phyloP scores from a whole-genome alignment of 495 filamentous ascomycete species.

The Tetracladium setigerum region DNA sequence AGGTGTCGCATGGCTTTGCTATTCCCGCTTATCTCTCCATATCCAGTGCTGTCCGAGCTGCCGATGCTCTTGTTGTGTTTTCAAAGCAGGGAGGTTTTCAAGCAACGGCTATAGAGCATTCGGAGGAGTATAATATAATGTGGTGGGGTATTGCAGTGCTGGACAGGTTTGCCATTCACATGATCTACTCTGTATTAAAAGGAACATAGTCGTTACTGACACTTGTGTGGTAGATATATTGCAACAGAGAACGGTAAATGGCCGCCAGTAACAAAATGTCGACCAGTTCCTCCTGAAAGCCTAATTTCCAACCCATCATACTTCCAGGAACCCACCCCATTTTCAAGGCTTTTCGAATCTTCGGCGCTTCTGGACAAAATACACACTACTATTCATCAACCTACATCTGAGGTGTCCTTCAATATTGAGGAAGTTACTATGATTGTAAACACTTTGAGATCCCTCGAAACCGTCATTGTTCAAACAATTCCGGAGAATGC shows the following conservation, averaged over 20 bases:
- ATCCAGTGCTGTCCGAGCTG: neutral
- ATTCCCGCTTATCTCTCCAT: constrained; percentile 4
- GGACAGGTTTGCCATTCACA: constrained; percentile 4
- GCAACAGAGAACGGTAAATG: constrained; percentile 3
- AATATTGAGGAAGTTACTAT: neutral
- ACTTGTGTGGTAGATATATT: neutral
- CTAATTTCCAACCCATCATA: neutral
- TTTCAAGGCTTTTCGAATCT: neutral
- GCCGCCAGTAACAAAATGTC: neutral
- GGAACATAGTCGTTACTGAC: neutral
- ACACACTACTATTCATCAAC: constrained; percentile 1
- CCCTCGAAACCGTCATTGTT: neutral
- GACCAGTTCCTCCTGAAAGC: neutral
- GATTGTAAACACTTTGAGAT: neutral
- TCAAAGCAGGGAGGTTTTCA: neutral
- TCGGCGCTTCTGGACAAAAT: neutral
- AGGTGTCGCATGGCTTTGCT: constrained; percentile 5
- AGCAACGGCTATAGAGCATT: neutral
- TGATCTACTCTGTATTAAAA: neutral
- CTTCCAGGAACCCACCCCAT: neutral
- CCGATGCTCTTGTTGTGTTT: constrained; percentile 7
- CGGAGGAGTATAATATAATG: constrained; percentile 6
- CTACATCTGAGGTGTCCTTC: neutral
- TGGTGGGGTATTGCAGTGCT: constrained; percentile 8
- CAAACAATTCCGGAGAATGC: neutral